Evolutionary conservation across 2,329 filamentous ascomycete species (phyloP), one percentile per base, ranked within the genome.

Genomic region (Verticillium isaacii): DNA sequence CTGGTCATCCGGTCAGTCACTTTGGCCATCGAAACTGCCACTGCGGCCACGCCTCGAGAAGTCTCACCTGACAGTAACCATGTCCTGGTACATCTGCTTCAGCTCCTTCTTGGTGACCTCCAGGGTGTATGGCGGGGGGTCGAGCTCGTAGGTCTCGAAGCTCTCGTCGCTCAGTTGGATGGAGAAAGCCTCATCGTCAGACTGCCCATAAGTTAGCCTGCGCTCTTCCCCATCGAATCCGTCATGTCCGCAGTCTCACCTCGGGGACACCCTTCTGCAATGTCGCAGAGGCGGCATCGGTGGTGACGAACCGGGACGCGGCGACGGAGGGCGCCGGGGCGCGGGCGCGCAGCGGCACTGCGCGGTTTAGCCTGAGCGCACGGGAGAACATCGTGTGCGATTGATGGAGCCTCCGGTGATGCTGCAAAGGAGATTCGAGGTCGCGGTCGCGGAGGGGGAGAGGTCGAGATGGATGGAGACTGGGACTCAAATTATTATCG

Each of bases 91-190:
- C 89, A 98, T 98, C 85, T 96, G 85, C 88, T 96, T 98, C 77
- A 99, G 84, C 83, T 98, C 91, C 81, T 91, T 93, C 89, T 99
- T 99, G 74, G 94, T 98, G 67, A 93, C 91, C 72, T 96, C 84
- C 70, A 99, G 82, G 66, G 91, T 93, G 85, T 97, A 97, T 63
- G 92, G 84, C 68, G 95, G 95, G 70, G 94, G 93, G 81, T 99
- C 95, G 75, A 99, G 87, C 84, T 97, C 93, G 82, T 98, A 99
- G 63, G 95, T 97, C 87, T 99, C 95, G 83, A 98, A 99, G 83
- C 92, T 94, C 89, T 98, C 94, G 77, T 97, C 92, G 77, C 92
- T 96, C 77, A 99, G 90, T 74, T 88, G 90, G 76, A 99, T 87
- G 73, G 89, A 87, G 83, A 99, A 98, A 68, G 88, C 87, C 85